phyloP scores from a whole-genome alignment of 345 rosid species.

The Acer negundo region DNA sequence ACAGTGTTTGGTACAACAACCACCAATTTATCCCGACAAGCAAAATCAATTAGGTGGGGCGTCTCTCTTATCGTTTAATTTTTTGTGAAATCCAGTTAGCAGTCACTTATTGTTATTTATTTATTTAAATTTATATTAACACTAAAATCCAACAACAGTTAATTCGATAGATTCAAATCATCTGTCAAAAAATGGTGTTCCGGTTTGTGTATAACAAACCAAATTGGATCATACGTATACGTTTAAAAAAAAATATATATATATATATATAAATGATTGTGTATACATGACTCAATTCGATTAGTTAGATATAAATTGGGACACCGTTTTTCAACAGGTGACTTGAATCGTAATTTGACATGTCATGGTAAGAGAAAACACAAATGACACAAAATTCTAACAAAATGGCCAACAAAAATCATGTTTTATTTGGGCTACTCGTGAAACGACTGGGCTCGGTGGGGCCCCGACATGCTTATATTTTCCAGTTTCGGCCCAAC shows the following conservation, averaged over 20 bases:
- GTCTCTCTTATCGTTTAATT: background rate
- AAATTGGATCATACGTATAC: too few relatives aligned
- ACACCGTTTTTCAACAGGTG: too few relatives aligned
- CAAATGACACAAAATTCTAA: background rate
- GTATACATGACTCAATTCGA: too few relatives aligned
- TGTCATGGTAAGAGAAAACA: background rate
- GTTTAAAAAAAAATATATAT: too few relatives aligned
- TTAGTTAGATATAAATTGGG: too few relatives aligned
- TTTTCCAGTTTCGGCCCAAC: background rate
- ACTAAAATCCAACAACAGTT: background rate
- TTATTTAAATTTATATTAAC: background rate
- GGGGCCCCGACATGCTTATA: background rate
- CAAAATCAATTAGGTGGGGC: background rate
- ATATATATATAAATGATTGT: too few relatives aligned
- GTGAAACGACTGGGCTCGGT: too few relatives aligned
- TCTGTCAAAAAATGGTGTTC: too few relatives aligned
- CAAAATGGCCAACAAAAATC: background rate
- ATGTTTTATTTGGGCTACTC: too few relatives aligned
- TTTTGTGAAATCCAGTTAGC: background rate
- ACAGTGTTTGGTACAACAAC: conserved; percentile 3
- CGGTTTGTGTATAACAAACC: too few relatives aligned
- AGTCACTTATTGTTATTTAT: background rate
- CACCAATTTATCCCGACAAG: background rate
- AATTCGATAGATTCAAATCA: too few relatives aligned
- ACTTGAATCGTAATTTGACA: background rate